These are phyloP conservation scores for Astraeus odoratus DNA, from an alignment of 768 basidiomycete genomes.

Conservation along the genomic window DNA sequence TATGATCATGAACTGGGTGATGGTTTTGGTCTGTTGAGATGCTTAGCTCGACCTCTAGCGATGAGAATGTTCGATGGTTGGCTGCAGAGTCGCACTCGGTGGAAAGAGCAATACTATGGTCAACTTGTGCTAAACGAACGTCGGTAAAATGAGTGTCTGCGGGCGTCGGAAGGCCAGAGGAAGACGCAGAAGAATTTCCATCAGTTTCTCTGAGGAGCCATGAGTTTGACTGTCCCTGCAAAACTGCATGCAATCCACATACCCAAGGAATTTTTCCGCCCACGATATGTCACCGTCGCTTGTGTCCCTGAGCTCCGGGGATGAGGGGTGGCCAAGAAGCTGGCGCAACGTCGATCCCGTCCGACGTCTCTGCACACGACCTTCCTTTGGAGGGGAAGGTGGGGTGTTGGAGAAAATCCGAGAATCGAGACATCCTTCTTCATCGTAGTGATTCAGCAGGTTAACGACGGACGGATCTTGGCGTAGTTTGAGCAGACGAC, in stretches of 20 bases:
- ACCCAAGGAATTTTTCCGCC: conserved; percentile 75
- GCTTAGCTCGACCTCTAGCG: conserved; percentile 71
- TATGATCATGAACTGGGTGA: conserved; percentile 26
- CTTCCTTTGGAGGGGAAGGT: conserved; percentile 28
- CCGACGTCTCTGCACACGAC: conserved; percentile 48
- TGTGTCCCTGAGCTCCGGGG: conserved; percentile 23
- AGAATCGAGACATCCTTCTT: conserved; percentile 55
- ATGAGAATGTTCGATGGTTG: conserved; percentile 46
- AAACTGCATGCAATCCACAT: no score
- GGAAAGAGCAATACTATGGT: conserved; percentile 33
- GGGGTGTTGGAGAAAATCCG: conserved; percentile 61
- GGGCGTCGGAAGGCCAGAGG: conserved; percentile 51
- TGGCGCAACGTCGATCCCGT: conserved; percentile 71
- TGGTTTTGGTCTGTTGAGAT: conserved; percentile 34
- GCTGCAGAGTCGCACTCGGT: conserved; percentile 39
- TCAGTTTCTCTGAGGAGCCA: conserved; percentile 48
- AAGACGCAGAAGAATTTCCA: conserved; percentile 35
- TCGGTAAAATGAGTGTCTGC: conserved; percentile 33
- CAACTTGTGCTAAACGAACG: conserved; percentile 30
- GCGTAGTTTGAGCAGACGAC: conserved; percentile 52
- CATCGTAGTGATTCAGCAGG: conserved; percentile 66
- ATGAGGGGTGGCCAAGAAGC: conserved; percentile 51
- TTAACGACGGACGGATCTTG: conserved; percentile 77
- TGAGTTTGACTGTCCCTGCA: no score
- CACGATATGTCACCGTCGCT: conserved; percentile 77